A percentile compares a stretch with the other conserved stretches of the same genome.
phyloP scores from a whole-genome alignment of 2,329 filamentous ascomycete species.

The Aureobasidium sp. region DNA sequence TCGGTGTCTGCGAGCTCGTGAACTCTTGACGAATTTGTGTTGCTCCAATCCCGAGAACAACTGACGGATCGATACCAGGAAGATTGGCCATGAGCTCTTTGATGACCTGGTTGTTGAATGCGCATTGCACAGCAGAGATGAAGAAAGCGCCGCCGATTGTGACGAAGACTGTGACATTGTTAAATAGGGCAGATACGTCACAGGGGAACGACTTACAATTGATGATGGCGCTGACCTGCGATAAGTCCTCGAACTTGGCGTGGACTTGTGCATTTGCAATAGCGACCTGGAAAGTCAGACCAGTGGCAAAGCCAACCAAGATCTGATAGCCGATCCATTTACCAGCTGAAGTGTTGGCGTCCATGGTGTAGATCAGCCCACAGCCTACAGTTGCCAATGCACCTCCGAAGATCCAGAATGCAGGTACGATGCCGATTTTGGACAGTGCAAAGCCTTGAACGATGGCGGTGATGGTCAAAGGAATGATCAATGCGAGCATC shows the following conservation, averaged over 20 bases:
- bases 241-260: constrained; percentile 32
- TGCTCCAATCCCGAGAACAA: constrained; percentile 38
- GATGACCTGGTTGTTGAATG: constrained; percentile 38
- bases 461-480: background rate
- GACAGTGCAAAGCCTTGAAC: background rate
- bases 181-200: background rate
- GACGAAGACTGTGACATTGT: constrained; percentile 29
- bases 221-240: constrained; percentile 29
- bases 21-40: constrained; percentile 37
- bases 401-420: background rate
- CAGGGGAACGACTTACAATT: background rate
- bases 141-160: constrained; percentile 38
- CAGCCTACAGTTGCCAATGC: constrained; percentile 3
- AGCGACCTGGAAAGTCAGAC: constrained; percentile 36
- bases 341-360: constrained; percentile 29
- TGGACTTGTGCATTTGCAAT: constrained; percentile 36
- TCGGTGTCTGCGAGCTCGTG: constrained; percentile 22
- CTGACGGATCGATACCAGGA: constrained; percentile 29
- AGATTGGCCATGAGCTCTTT: constrained; percentile 28
- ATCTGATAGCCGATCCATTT: constrained; percentile 46
- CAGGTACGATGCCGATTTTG: background rate
- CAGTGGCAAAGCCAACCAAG: constrained; percentile 38
- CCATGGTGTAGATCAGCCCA: constrained; percentile 39
- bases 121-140: constrained; percentile 35
- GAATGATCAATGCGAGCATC: background rate